Conservation (phyloP, 345 rosid genomes). For the Lagerstroemia speciosa region DNA sequence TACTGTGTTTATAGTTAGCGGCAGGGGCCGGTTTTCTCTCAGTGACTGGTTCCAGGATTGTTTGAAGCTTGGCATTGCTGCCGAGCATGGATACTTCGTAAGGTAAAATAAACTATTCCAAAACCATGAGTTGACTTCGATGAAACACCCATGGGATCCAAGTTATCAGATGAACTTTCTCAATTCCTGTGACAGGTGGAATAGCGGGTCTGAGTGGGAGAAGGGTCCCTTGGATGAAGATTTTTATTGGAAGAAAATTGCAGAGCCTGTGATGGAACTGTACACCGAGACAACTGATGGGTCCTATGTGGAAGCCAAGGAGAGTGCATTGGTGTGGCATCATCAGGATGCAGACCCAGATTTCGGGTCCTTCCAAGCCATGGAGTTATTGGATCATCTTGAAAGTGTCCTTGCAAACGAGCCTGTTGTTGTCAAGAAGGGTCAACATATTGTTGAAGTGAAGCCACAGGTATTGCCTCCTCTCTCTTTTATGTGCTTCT, state of each 20-base stretch:
- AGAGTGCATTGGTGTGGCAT: constrained; percentile 24
- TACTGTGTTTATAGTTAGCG: constrained; percentile 36
- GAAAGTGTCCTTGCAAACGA: constrained; percentile 20
- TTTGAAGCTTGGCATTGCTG: constrained; percentile 33
- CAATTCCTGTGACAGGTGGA: constrained; percentile 15
- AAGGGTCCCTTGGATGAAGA: constrained; percentile 10
- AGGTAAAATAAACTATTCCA: constrained; percentile 7
- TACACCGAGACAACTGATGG: constrained; percentile 27
- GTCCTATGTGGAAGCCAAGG: constrained; percentile 18
- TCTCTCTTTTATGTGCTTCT: not conserved
- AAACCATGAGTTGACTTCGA: not conserved
- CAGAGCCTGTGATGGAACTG: constrained; percentile 18
- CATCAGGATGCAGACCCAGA: constrained; percentile 16
- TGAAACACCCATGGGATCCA: not conserved
- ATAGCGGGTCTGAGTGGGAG: constrained; percentile 14
- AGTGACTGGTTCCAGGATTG: constrained; percentile 31
- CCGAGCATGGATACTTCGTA: constrained; percentile 36
- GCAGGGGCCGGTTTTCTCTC: constrained; percentile 26
- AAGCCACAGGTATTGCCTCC: constrained; percentile 15
- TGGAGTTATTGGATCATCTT: constrained; percentile 20
- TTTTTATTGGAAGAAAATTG: constrained; percentile 17
- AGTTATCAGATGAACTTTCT: not conserved
- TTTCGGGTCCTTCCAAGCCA: constrained; percentile 23
- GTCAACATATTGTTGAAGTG: constrained; percentile 19
- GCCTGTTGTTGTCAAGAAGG: constrained; percentile 21